Conservation (phyloP, 306 rosid species). For the Ormosia semicastrata region DNA sequence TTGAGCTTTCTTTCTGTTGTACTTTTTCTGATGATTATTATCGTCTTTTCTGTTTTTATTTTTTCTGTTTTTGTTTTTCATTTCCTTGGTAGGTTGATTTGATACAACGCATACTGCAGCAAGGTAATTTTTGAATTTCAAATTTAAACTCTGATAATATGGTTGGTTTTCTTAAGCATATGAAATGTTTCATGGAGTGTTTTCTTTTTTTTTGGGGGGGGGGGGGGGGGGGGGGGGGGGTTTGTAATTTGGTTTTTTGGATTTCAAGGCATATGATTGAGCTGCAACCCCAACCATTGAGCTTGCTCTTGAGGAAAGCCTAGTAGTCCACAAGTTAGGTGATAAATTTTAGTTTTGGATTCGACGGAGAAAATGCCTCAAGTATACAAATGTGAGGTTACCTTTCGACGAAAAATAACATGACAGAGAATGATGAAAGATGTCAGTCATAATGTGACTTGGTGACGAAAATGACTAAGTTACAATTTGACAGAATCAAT, state of each 20-base stretch:
- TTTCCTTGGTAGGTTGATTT: slow-evolving; percentile 90
- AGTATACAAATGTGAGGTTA: no score
- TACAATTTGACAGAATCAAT: no score
- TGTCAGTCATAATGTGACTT: no score
- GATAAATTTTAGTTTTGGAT: no score
- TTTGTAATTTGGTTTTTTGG: not conserved
- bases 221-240: no score
- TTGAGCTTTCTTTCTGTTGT: not conserved
- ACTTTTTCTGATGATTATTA: not conserved
- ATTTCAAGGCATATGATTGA: slow-evolving; percentile 84
- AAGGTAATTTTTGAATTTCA: slow-evolving; percentile 40
- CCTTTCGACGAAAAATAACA: no score
- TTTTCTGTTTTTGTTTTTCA: not conserved
- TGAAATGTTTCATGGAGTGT: not conserved
- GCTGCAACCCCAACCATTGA: no score
- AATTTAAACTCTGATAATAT: not conserved
- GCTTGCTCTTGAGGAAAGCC: no score
- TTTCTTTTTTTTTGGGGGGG: not conserved
- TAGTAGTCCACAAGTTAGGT: no score
- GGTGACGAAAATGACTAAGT: no score
- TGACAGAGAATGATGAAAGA: no score
- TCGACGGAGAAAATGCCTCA: no score
- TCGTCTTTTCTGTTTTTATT: not conserved
- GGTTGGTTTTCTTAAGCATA: not conserved
- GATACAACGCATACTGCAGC: slow-evolving; percentile 95